Percentiles rank a stretch among this genome's conserved stretches.
phyloP scores from a whole-genome alignment of 495 filamentous ascomycete species.

The Zalerion maritima region DNA sequence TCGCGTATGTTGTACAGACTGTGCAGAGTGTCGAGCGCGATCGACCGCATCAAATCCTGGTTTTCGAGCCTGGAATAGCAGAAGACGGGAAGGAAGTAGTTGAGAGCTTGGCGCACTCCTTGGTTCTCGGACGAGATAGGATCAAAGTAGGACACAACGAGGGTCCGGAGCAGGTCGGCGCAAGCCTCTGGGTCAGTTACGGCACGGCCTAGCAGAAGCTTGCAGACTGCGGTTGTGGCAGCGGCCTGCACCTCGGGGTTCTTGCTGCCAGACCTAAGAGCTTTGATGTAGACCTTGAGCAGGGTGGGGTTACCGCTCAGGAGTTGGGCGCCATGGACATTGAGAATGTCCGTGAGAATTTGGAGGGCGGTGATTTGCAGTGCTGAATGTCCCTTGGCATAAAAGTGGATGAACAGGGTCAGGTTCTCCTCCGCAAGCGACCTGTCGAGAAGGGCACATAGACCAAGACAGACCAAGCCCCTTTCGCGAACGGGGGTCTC shows the following conservation, averaged over 20 bases:
- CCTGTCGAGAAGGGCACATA: conserved; percentile 83
- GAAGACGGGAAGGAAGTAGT: conserved; percentile 94
- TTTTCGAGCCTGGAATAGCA: conserved; percentile 71
- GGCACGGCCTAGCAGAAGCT: conserved; percentile 66
- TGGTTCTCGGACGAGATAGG: conserved; percentile 73
- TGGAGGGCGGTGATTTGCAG: conserved; percentile 82
- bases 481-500: conserved; percentile 86
- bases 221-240: conserved; percentile 69
- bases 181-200: conserved; percentile 39
- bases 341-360: conserved; percentile 86
- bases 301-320: conserved; percentile 42
- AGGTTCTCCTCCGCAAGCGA: conserved; percentile 87
- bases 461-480: conserved; percentile 74
- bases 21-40: conserved; percentile 56
- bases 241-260: conserved; percentile 62
- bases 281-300: conserved; percentile 63
- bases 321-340: conserved; percentile 68
- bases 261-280: conserved; percentile 52
- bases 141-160: conserved; percentile 81
- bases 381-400: conserved; percentile 76
- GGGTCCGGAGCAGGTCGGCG: conserved; percentile 61
- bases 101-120: conserved; percentile 73
- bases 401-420: conserved; percentile 89
- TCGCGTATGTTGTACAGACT: conserved; percentile 51
- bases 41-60: conserved; percentile 57